phyloP scores from a whole-genome alignment of 768 basidiomycete genomes.

The Amanita jacksonii region DNA sequence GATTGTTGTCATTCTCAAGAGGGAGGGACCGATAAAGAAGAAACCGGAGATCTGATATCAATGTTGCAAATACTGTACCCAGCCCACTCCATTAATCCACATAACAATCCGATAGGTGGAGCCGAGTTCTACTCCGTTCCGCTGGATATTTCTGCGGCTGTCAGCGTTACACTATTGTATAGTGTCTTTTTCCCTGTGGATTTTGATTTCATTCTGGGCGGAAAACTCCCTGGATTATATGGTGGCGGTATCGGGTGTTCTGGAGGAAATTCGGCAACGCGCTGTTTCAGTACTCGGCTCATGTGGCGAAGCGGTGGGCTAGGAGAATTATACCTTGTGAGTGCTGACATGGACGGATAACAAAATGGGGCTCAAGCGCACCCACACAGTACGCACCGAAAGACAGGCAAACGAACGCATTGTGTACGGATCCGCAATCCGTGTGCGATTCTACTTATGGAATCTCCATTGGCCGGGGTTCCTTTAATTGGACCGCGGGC shows the following conservation, averaged over 20 bases:
- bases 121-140: conserved; percentile 55
- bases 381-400: conserved; percentile 61
- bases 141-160: conserved; percentile 33
- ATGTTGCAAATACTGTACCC: conserved; percentile 63
- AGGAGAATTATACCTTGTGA: conserved; percentile 71
- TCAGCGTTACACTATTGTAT: conserved; percentile 52
- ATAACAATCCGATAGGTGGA: conserved; percentile 52
- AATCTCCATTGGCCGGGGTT: conserved; percentile 64
- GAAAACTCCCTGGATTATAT: conserved; percentile 79
- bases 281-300: conserved; percentile 76
- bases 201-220: conserved; percentile 74
- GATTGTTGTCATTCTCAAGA: not conserved
- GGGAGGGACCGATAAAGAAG: not conserved
- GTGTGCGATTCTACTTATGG: conserved; percentile 62
- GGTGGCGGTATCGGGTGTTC: conserved; percentile 62
- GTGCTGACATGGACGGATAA: conserved; percentile 14
- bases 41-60: conserved; percentile 23
- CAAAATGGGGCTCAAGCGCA: not conserved
- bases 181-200: conserved; percentile 67
- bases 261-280: conserved; percentile 59
- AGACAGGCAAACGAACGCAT: conserved; percentile 46
- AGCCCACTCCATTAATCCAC: conserved; percentile 59
- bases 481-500: conserved; percentile 53
- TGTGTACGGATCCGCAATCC: conserved; percentile 52
- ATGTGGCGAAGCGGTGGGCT: conserved; percentile 69